Evolutionary conservation across 805 yeast genomes (phyloP).

Genomic region (Saccharomycopsis synnaedendra): DNA sequence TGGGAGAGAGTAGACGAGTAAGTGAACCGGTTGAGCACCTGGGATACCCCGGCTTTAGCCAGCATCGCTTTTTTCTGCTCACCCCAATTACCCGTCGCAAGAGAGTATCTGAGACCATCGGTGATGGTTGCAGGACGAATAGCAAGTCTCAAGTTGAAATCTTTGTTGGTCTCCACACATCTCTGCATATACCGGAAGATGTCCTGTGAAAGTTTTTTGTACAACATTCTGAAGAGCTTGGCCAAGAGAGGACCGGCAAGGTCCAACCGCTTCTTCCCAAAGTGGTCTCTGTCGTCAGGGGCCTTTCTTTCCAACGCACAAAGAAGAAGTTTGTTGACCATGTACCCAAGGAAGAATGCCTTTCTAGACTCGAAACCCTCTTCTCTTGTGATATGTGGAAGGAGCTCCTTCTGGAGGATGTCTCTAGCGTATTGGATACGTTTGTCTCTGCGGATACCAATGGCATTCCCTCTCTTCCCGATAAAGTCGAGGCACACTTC

Average conservation of each 20-base stretch:
- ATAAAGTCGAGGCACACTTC: slow-evolving; percentile 96
- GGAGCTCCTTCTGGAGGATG: slow-evolving; percentile 87
- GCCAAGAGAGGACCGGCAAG: slow-evolving; percentile 97
- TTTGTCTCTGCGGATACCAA: slow-evolving; percentile 93
- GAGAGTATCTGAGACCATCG: slow-evolving; percentile 91
- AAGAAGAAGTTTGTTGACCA: slow-evolving; percentile 88
- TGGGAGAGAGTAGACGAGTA: slow-evolving; percentile 98
- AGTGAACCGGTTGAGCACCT: slow-evolving; percentile 94
- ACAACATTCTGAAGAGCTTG: slow-evolving; percentile 84
- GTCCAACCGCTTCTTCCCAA: slow-evolving; percentile 96
- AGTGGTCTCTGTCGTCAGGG: slow-evolving; percentile 98
- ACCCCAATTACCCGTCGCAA: slow-evolving; percentile 99
- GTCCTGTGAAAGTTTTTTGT: slow-evolving; percentile 91
- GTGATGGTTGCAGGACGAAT: slow-evolving; percentile 96
- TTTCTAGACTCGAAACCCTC: slow-evolving; percentile 96
- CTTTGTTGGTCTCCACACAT: slow-evolving; percentile 96
- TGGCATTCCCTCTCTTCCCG: slow-evolving; percentile 96
- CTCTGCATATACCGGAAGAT: slow-evolving; percentile 97
- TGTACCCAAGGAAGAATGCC: slow-evolving; percentile 94
- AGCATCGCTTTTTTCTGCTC: slow-evolving; percentile 99
- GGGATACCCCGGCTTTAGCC: slow-evolving; percentile 98
- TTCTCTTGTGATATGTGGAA: slow-evolving; percentile 95
- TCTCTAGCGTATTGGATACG: slow-evolving; percentile 98
- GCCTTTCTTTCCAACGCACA: slow-evolving; percentile 97
- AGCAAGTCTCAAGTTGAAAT: slow-evolving; percentile 90